Base-by-base conservation (phyloP, 345 rosid genomes). In the Laguncularia racemosa region DNA sequence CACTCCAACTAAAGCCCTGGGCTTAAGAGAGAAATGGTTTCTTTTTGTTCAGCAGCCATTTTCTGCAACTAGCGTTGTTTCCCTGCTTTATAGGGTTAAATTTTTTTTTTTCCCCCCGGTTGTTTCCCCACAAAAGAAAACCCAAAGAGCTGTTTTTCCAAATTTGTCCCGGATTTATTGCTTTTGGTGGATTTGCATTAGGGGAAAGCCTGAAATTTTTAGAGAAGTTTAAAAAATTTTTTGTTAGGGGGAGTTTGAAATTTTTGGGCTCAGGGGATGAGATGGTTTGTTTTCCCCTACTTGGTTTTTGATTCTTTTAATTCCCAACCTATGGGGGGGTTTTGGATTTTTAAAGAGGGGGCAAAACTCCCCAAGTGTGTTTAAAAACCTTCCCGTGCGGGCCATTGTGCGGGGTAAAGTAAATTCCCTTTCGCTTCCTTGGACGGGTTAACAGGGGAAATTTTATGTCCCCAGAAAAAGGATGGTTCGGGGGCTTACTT, bases 241-340 rank as follows among this genome's bases (percentile, higher is more conserved):
- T 93, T 64, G 95, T 93, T 20, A 75, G 78, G 20, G 95, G 96
- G 28, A 64, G 54, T 65, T 92, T 89, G 73, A 85, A 56, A 67
- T 93, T 84, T 79, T n/a, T n/a, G n/a, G 97, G 72, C 52, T 57
- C 66, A 55, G 96, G 82, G 53, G 96, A 84, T 61, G 96, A 89
- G 70, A 55, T 83, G 19, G 96, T 89, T 76, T 68, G 79, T 74
- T 74, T 85, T 54, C n/a, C 85, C 97, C 44, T 87, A 74, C 74
- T 74, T 81, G 77, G 88, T 93, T 71, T 84, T 93, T 65, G 99
- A 93, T 78, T 93, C 97, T 50, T 95, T 93, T 58, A n/a, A 73
- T 93, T 76, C 95, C 95, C 62, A 93, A n/a, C n/a, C 99, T 50
- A 93, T 93, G 99, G 99, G 99, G 60, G 99, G 97, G 53, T 92